Conservation (phyloP, 2,329 filamentous ascomycete species). For the Sphaerulina musiva region DNA sequence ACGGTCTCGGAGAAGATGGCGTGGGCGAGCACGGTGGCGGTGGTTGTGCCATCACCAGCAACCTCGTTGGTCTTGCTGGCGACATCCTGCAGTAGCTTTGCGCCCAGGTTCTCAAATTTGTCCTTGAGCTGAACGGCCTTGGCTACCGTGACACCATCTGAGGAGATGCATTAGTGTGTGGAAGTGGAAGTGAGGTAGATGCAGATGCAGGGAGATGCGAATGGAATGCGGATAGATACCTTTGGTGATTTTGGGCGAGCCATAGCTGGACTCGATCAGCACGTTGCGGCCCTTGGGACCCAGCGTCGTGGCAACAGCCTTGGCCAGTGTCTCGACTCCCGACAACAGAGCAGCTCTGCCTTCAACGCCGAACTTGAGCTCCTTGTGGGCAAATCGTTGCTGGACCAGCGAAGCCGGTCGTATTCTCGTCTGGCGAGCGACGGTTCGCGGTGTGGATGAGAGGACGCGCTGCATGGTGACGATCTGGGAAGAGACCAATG, state of each 20-base stretch:
- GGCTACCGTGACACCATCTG: constrained; percentile 50
- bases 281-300: constrained; percentile 98
- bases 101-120: constrained; percentile 99
- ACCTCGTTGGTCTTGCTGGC: constrained; percentile 99
- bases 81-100: constrained; percentile 92
- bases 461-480: constrained; percentile 84
- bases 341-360: constrained; percentile 79
- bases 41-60: constrained; percentile 97
- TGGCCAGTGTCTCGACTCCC: constrained; percentile 94
- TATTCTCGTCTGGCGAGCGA: constrained; percentile 59
- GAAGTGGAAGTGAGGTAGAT: neutral
- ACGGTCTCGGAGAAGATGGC: constrained; percentile 99
- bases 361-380: constrained; percentile 97
- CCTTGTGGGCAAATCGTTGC: constrained; percentile 96
- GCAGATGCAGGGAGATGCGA: constrained; percentile 14
- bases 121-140: constrained; percentile 90
- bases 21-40: constrained; percentile 90
- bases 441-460: constrained; percentile 70
- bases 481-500: neutral
- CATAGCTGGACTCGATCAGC: constrained; percentile 95
- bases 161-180: constrained; percentile 12
- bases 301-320: constrained; percentile 89
- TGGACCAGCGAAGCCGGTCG: constrained; percentile 63
- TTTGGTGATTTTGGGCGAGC: constrained; percentile 99
- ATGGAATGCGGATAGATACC: constrained; percentile 50